Base-by-base conservation (phyloP, 2,329 filamentous ascomycete genomes). In the Acephala macrosclerotiorum region DNA sequence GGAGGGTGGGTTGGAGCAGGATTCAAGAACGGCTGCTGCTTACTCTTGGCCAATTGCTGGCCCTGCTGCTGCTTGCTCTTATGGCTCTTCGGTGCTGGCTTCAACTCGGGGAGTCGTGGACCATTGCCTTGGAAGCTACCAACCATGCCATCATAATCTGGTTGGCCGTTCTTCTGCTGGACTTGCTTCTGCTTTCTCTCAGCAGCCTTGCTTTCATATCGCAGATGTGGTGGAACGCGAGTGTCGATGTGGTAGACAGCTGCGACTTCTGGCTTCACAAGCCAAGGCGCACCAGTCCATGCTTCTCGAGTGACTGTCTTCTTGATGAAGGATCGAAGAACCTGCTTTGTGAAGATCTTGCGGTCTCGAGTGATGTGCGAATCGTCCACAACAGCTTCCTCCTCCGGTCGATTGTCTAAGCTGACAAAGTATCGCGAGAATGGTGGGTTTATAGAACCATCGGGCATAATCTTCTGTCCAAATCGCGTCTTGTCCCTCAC, bases 271-370 rank as follows among this genome's bases (percentile, higher is more conserved):
- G 91, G 86, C 80, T 96, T 97, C 20, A 98, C 95, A 63, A 97
- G 82, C 96, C 96, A 99, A 0, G 96, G 95, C 0, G 96, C 96
- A n/a, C 95, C 95, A 67, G 89, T 95, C 93, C 94, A 98, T 3
- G 93, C 88, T 75, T 98, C 96, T 67, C 95, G 85, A 1, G 90
- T 91, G n/a, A 97, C 91, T 0, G 94, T 96, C 78, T 96, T 94
- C 77, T 97, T 97, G 70, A 99, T 92, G 71, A 97, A 99, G 6
- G 94, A 93, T 38, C 95, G 89, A 47, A 99, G 83, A 77, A 97
- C 94, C 58, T 94, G 90, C 79, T 99, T 98, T 33, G 95, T 97
- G 76, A 98, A 99, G 56, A 93, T 87, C 73, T 95, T 97, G 60
- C 94, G 89, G 76, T 97, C 94, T 68, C 96, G 91, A 68, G 87